Percentiles rank a stretch among this genome's conserved stretches.
phyloP scores from a whole-genome alignment of 176 grass and related monocot species.

The Urochloa ruziziensis region DNA sequence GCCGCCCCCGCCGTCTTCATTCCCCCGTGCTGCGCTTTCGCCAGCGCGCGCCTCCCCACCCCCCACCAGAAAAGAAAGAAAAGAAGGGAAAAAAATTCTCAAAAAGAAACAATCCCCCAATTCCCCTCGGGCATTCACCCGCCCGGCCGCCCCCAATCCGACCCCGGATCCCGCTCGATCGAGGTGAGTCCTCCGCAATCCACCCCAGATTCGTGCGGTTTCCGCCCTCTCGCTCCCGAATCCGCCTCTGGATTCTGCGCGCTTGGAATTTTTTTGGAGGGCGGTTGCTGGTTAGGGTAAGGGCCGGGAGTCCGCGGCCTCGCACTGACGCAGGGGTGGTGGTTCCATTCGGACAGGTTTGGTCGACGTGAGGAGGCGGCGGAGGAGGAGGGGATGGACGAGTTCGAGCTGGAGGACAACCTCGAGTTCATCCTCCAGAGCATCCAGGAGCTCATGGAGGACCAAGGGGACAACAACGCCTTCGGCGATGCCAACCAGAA shows the following conservation, averaged over 20 bases:
- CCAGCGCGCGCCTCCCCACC: neutral
- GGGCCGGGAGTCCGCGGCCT: neutral
- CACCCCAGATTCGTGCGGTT: neutral
- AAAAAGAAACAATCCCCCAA: neutral
- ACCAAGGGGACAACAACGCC: constrained; percentile 34
- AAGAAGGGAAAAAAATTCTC: neutral
- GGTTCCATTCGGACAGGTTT: neutral
- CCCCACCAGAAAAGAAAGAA: neutral
- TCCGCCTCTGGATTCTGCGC: too few species aligned
- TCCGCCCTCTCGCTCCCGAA: neutral
- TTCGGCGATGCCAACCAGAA: constrained; percentile 49
- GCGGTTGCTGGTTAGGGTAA: neutral
- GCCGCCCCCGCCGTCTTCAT: constrained; percentile 18
- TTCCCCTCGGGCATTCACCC: neutral
- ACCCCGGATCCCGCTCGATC: neutral
- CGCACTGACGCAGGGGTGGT: neutral
- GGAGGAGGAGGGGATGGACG: constrained; percentile 24
- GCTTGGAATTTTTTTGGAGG: neutral
- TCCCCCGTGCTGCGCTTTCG: neutral
- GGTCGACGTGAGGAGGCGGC: neutral
- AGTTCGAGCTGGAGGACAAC: constrained; percentile 55
- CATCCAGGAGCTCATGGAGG: constrained; percentile 57
- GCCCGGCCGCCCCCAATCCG: neutral
- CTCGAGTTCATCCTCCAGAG: constrained; percentile 54
- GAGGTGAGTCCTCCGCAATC: constrained; percentile 7